Evolutionary conservation across 2,329 filamentous ascomycete species (phyloP).

Genomic region (Cladobotryum protrusum): DNA sequence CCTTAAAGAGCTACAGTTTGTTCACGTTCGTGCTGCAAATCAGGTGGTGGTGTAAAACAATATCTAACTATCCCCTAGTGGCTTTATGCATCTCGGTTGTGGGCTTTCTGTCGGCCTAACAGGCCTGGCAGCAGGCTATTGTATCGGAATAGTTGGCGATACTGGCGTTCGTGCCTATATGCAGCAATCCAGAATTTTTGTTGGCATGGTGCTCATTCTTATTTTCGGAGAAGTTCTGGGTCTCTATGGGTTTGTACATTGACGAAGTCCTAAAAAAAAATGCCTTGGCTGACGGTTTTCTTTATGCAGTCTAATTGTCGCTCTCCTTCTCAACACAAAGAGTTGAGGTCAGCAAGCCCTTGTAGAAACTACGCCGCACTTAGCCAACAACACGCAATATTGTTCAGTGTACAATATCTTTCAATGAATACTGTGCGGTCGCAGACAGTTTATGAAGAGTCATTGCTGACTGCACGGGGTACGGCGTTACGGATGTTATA

Average conservation of each 20-base stretch:
- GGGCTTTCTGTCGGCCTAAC: constrained; percentile 88
- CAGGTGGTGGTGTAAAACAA: neutral
- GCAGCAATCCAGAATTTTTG: constrained; percentile 91
- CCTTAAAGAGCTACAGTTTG: constrained; percentile 64
- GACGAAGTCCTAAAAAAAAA: no score
- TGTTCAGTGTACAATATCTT: neutral
- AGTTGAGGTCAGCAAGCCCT: constrained; percentile 47
- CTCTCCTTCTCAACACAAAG: constrained; percentile 87
- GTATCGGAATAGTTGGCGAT: constrained; percentile 93
- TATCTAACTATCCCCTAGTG: constrained; percentile 41
- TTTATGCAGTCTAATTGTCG: constrained; percentile 75
- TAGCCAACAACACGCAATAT: neutral
- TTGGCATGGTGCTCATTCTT: constrained; percentile 96
- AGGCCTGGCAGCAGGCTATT: constrained; percentile 89
- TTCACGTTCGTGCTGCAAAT: constrained; percentile 58
- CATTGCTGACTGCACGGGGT: constrained; percentile 31
- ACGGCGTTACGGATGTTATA: constrained; percentile 35
- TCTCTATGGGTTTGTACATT: constrained; percentile 74
- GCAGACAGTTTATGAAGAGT: constrained; percentile 20
- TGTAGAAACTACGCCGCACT: neutral
- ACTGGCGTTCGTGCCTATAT: constrained; percentile 91
- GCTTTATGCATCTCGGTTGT: constrained; percentile 88
- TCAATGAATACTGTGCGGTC: constrained; percentile 5
- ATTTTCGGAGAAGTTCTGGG: constrained; percentile 98
- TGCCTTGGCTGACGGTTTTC: constrained; percentile 2